Conservation (phyloP, 192 early-diverging fungal species). For the Chytriomyces hyalinus region DNA sequence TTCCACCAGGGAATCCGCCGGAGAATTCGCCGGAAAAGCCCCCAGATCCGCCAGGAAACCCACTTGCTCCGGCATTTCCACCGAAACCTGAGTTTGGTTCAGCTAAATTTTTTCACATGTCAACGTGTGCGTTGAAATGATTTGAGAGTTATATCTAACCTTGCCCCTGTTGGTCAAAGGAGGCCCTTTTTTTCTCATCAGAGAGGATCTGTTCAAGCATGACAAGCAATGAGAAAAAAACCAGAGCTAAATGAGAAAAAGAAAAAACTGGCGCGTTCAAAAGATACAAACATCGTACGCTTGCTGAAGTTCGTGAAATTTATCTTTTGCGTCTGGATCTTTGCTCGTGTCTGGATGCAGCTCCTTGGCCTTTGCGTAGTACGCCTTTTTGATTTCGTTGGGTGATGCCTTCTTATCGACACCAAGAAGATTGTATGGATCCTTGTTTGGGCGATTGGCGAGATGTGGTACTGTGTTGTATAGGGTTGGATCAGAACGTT, state of each 20-base stretch:
- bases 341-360: constrained; percentile 99
- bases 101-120: background rate
- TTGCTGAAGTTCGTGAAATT: constrained; percentile 96
- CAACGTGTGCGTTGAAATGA: too few relatives aligned
- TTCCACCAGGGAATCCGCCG: constrained; percentile 34
- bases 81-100: background rate
- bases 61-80: constrained; percentile 19
- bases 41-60: constrained; percentile 39
- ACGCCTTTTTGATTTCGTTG: constrained; percentile 95
- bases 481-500: too few relatives aligned
- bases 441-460: constrained; percentile 39
- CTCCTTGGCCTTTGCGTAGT: constrained; percentile 95
- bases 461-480: too few relatives aligned
- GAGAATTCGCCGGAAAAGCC: constrained; percentile 18
- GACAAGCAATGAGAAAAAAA: constrained; percentile 18
- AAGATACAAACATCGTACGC: constrained; percentile 76
- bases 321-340: constrained; percentile 86
- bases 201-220: constrained; percentile 70
- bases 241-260: too few relatives aligned
- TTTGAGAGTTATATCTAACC: constrained; percentile 20
- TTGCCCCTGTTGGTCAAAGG: constrained; percentile 92
- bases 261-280: background rate
- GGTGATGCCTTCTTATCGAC: constrained; percentile 78
- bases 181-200: constrained; percentile 86
- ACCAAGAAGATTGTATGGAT: constrained; percentile 87